phyloP scores from a whole-genome alignment of 768 basidiomycete species.

The Tulasnella sp. region DNA sequence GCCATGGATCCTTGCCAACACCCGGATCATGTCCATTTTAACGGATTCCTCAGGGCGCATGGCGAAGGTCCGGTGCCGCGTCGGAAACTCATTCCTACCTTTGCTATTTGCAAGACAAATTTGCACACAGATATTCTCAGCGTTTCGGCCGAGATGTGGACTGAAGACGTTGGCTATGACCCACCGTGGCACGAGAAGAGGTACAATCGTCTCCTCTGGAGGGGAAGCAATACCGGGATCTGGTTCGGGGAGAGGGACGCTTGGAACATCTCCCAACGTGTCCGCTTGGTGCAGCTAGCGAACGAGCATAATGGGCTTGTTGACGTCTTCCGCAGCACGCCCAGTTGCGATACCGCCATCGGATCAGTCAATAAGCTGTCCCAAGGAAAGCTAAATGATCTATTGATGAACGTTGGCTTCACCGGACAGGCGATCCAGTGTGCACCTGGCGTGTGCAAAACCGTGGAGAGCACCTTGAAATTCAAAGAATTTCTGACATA shows the following conservation, averaged over 20 bases:
- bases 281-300: conserved; percentile 16
- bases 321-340: neutral
- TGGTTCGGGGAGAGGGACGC: conserved; percentile 20
- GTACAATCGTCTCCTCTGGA: conserved; percentile 30
- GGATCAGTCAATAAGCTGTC: neutral
- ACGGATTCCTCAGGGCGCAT: conserved; percentile 13
- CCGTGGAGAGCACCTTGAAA: conserved; percentile 19
- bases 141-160: conserved; percentile 19
- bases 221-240: conserved; percentile 31
- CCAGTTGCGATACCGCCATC: neutral
- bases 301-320: neutral
- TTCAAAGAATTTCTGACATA: conserved; percentile 21
- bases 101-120: conserved; percentile 14
- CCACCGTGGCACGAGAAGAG: conserved; percentile 30
- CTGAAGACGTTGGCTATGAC: conserved; percentile 24
- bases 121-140: conserved; percentile 23
- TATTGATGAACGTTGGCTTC: conserved; percentile 25
- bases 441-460: conserved; percentile 19
- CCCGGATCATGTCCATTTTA: conserved; percentile 22
- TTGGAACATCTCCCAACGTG: conserved; percentile 24
- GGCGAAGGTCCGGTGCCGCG: conserved; percentile 13
- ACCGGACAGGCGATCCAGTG: conserved; percentile 25
- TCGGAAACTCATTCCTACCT: conserved; percentile 1
- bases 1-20: conserved; percentile 44
- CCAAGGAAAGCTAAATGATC: conserved; percentile 18